Percentiles rank a stretch among this genome's conserved stretches.
These are phyloP conservation scores for Trichocladium uniseriatum DNA, from an alignment of 495 filamentous ascomycete genomes.

Conservation along the genomic window DNA sequence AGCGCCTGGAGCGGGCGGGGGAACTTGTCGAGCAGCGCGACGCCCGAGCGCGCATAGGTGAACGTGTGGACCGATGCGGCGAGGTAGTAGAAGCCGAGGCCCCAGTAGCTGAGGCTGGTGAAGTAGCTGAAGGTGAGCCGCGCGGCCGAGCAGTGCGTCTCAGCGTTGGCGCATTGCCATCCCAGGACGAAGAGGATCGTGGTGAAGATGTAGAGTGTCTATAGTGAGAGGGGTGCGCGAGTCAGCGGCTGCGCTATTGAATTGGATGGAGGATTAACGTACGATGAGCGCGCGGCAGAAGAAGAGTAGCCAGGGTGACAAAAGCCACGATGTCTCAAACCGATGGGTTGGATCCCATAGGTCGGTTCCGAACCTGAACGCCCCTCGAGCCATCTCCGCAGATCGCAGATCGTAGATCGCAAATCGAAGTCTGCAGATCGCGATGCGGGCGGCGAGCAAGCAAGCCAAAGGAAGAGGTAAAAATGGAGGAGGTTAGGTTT, in stretches of 20 bases:
- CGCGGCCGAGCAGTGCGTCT: conserved; percentile 22
- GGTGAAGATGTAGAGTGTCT: conserved; percentile 62
- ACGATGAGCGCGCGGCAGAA: conserved; percentile 49
- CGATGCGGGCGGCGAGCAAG: not conserved
- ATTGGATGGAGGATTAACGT: conserved; percentile 12
- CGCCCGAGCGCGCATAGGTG: conserved; percentile 47
- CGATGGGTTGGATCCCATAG: conserved; percentile 51
- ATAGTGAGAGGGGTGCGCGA: not conserved
- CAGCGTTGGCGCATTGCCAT: conserved; percentile 37
- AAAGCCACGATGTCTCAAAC: conserved; percentile 68
- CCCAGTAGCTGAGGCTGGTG: conserved; percentile 72
- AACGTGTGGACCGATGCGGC: conserved; percentile 55
- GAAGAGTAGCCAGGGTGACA: conserved; percentile 55
- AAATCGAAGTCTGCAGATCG: not conserved
- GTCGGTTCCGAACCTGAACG: conserved; percentile 35
- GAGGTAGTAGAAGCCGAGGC: conserved; percentile 67
- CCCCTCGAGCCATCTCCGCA: conserved; percentile 5
- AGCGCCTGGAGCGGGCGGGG: conserved; percentile 53
- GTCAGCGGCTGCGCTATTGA: not conserved
- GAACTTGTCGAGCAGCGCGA: conserved; percentile 51
- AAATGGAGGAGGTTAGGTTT: too few relatives aligned
- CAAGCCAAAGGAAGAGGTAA: not conserved
- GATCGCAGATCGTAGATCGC: conserved; percentile 1
- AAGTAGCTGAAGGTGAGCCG: conserved; percentile 64
- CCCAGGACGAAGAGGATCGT: conserved; percentile 59